Percentiles rank a stretch among this genome's conserved stretches.
phyloP scores from a whole-genome alignment of 495 filamentous ascomycete species.

The Hypomontagnella monticulosa region DNA sequence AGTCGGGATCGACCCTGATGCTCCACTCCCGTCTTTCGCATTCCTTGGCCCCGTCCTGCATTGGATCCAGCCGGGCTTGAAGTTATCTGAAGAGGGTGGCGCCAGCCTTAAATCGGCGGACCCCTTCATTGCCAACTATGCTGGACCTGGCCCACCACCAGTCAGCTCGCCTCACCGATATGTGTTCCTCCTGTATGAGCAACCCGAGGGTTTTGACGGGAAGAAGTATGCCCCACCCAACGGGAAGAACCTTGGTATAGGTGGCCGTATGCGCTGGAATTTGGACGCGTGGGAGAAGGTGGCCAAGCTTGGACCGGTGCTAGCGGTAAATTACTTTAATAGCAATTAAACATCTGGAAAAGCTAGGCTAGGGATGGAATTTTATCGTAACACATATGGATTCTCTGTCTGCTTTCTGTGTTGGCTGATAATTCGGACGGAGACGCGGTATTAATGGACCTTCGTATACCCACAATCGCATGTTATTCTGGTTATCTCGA shows the following conservation, averaged over 20 bases:
- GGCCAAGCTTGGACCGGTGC: conserved; percentile 54
- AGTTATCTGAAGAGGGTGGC: conserved; percentile 30
- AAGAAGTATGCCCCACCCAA: conserved; percentile 53
- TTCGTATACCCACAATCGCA: conserved; percentile 7
- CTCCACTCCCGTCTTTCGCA: conserved; percentile 61
- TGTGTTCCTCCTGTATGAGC: conserved; percentile 65
- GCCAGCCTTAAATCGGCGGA: conserved; percentile 15
- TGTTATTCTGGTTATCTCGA: no score
- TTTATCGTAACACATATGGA: no score
- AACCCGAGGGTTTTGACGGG: conserved; percentile 61
- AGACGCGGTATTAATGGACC: conserved; percentile 1
- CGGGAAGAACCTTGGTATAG: conserved; percentile 49
- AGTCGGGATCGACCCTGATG: conserved; percentile 61
- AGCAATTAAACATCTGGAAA: conserved; percentile 19
- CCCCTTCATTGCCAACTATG: conserved; percentile 55
- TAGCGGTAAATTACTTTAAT: conserved; percentile 66
- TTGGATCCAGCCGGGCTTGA: conserved; percentile 60
- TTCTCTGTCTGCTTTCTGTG: conserved; percentile 2
- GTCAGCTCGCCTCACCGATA: conserved; percentile 65
- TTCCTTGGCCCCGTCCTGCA: conserved; percentile 62
- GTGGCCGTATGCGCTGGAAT: conserved; percentile 60
- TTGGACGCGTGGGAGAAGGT: conserved; percentile 60
- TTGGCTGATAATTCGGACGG: neutral
- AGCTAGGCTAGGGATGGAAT: no score
- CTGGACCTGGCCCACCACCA: conserved; percentile 62